Base-by-base conservation (phyloP, 805 yeast species). In the Starmerella sirachaensis region DNA sequence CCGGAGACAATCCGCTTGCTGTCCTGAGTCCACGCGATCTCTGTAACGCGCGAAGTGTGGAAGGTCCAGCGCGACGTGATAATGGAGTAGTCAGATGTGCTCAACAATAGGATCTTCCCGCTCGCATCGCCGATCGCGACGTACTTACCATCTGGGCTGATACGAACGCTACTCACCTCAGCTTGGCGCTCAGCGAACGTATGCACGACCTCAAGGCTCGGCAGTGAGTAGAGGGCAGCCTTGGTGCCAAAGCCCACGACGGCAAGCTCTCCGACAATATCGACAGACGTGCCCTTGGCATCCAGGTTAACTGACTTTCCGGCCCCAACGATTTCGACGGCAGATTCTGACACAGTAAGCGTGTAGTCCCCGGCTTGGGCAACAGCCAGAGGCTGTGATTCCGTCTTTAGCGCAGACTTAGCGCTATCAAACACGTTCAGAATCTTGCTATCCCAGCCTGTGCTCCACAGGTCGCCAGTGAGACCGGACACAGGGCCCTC, bases 41-140 rank as follows among this genome's bases (percentile, higher is more conserved):
- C 70, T 41, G 73, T 74, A 45, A 91, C 78, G 38, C 71, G 75
- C 40, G 94, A 78, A 2, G 86, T 81, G 57, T 91, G 96, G 74
- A 83, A 88, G 0, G 93, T 78, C 99, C 99, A 91, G 55, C 96
- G 72, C 0, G 93, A 74, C 2, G 97, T 84, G 14, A 58, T 51
- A 6, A 82, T 61, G 3, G 68, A 48, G 35, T 64, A 70, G 27
- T 74, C 75, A 2, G 56, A 57, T 6, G 74, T 56, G 46, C 73
- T 68, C 59, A 73, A 84, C 25, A 86, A 65, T n/a, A 77, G 60
- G 47, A 85, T 83, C 57, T 88, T 91, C 23, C 98, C 98, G 37
- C 78, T 66, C 5, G 68, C 66, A 52, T 86, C 96, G 36, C 95
- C 96, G 18, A 78, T 80, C 1, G 97, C 97, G 13, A 79, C 65